Base-by-base conservation (phyloP, 2,329 filamentous ascomycete species). In the Neoscytalidium dimidiatum region DNA sequence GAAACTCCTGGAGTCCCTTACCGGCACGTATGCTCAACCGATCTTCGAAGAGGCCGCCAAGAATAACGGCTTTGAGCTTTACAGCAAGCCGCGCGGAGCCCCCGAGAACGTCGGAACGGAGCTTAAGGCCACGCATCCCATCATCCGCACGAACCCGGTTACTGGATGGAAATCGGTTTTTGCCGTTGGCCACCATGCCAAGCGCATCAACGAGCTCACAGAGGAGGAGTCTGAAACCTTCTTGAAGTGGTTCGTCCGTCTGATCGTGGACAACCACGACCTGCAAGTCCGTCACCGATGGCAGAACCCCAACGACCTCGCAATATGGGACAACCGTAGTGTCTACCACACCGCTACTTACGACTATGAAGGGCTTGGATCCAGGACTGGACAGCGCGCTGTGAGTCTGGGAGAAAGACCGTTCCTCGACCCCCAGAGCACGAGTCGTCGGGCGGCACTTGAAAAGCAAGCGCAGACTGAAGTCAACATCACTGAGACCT, bases 321-420 rank as follows among this genome's bases (percentile, higher is more conserved):
- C 86, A 1, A 88, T 90, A 67, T 91, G 88, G 88, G 88, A 91
- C 70, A 90, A 90, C 66, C 77, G 86, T 5, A 84, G 82, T 58
- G 82, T 79, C 0, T 87, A 85, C 73, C 86, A 88, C 68, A 83
- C 83, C 43, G 86, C 86, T 0, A 90, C 86, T 0, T 88, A 85
- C 67, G 88, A 90, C 68, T 90, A 87, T 67, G 80, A 79, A 7
- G 78, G 82, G 23, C 77, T 81, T 29, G 85, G 84, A 0, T 78
- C 82, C 31, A 77, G 86, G 52, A 78, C 80, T 53, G 81, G 84
- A 26, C 80, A 86, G 71, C 72, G 86, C 17, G 79, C 82, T 0
- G 85, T 88, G 8, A 83, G 81, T 8, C 78, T 87, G 5, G 86
- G 82, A 8, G 86, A 83, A 78, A 80, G 73, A 68, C 86, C 83